Evolutionary conservation across 1,284 basidiomycete genomes (phyloP).

Genomic region (Leccinum olivaceoglutinosum): DNA sequence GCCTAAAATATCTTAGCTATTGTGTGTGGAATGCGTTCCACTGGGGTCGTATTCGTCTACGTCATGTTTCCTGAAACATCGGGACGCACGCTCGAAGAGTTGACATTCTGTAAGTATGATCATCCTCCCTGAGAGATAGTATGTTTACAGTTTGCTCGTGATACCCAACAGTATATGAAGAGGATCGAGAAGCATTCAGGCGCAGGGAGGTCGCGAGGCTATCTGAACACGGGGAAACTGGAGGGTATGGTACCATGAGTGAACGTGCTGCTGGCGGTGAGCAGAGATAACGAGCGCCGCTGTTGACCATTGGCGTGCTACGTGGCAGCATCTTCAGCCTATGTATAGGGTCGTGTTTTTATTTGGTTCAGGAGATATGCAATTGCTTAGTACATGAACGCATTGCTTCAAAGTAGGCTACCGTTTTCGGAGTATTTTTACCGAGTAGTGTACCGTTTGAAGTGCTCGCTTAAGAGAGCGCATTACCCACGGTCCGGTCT

Average conservation of each 20-base stretch:
- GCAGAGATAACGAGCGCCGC: background rate
- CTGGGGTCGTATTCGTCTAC: slow-evolving; percentile 39
- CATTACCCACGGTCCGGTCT: background rate
- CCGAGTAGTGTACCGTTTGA: too few species aligned
- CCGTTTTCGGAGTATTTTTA: too few species aligned
- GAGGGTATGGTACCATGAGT: slow-evolving; percentile 6
- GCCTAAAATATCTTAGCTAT: slow-evolving; percentile 39
- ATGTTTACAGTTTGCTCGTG: background rate
- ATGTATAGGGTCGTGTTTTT: background rate
- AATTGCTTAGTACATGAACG: too few species aligned
- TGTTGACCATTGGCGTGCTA: background rate
- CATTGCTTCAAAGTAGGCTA: too few species aligned
- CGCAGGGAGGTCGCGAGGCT: background rate
- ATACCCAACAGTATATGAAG: slow-evolving; percentile 12
- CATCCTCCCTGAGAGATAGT: background rate
- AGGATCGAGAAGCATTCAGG: slow-evolving; percentile 8
- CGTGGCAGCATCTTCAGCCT: background rate
- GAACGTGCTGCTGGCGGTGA: background rate
- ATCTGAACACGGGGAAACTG: slow-evolving; percentile 1
- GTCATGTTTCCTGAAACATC: slow-evolving; percentile 53
- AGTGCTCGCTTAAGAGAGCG: too few species aligned
- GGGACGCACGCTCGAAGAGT: slow-evolving; percentile 51
- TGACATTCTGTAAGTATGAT: slow-evolving; percentile 49
- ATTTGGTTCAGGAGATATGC: background rate
- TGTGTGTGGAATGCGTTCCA: slow-evolving; percentile 44